Evolutionary conservation across 371 early-diverging fungal species (phyloP).

Genomic region (Umbelopsis sp.): DNA sequence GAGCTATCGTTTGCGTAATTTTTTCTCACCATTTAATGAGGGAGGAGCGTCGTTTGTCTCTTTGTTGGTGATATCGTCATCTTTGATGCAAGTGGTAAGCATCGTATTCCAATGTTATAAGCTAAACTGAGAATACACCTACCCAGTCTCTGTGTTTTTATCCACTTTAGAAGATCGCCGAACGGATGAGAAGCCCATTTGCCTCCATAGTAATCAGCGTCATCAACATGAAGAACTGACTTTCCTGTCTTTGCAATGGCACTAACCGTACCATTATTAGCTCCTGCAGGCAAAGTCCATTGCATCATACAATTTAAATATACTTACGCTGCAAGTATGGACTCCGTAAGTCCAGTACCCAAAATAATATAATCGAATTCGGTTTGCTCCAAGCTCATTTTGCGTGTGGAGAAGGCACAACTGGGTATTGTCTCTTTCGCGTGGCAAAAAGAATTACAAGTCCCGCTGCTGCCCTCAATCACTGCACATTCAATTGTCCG

Average conservation of each 20-base stretch:
- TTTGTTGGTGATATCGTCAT: neutral
- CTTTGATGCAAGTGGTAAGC: neutral
- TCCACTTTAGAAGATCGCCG: slow-evolving; percentile 56
- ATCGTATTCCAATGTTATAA: slow-evolving; percentile 19
- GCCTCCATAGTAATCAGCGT: slow-evolving; percentile 85
- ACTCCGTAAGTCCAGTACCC: slow-evolving; percentile 91
- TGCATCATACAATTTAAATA: neutral
- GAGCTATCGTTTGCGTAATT: neutral
- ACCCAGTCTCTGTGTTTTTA: slow-evolving; percentile 23
- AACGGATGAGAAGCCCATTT: slow-evolving; percentile 69
- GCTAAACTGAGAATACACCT: slow-evolving; percentile 22
- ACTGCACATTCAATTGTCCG: too few relatives aligned
- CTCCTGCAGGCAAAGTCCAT: neutral
- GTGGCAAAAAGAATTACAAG: neutral
- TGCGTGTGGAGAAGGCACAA: neutral
- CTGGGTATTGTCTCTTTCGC: neutral
- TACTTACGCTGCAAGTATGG: slow-evolving; percentile 80
- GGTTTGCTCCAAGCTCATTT: slow-evolving; percentile 46
- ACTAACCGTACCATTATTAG: slow-evolving; percentile 32
- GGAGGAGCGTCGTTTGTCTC: neutral
- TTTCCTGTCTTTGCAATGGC: slow-evolving; percentile 81
- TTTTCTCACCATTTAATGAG: slow-evolving; percentile 6
- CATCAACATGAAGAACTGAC: slow-evolving; percentile 91
- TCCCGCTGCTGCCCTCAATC: neutral
- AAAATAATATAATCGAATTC: slow-evolving; percentile 80